phyloP scores from a whole-genome alignment of 108 stramenopile genomes.

The Skeletonema menzelii region DNA sequence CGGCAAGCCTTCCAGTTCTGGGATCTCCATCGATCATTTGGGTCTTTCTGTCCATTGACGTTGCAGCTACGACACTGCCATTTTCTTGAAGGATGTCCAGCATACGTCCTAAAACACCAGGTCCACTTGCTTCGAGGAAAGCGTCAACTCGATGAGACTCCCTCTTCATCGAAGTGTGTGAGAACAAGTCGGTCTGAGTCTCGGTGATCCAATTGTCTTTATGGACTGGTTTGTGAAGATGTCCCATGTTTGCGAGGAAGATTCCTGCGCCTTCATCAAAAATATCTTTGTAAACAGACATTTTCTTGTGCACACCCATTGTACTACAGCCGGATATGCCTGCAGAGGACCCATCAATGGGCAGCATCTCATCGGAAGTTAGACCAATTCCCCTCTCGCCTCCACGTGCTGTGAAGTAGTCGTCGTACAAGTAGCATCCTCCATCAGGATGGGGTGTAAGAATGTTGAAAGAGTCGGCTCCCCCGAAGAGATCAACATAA shows the following conservation, averaged over 20 bases:
- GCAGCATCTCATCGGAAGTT: background rate
- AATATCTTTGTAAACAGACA: conserved; percentile 17
- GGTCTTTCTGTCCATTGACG: conserved; percentile 26
- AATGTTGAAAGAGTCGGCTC: conserved; percentile 43
- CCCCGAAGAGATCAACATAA: conserved; percentile 39
- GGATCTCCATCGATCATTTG: conserved; percentile 42
- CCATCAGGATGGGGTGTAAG: conserved; percentile 28
- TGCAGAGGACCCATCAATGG: conserved; percentile 9
- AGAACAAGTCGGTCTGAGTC: conserved; percentile 35
- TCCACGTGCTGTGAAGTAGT: conserved; percentile 4
- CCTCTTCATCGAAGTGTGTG: conserved; percentile 27
- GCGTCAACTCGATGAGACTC: conserved; percentile 38
- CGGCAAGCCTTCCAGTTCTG: conserved; percentile 23
- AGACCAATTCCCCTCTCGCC: conserved; percentile 14
- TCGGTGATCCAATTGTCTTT: conserved; percentile 40
- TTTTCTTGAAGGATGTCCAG: conserved; percentile 36
- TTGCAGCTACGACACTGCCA: conserved; percentile 31
- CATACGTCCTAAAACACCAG: conserved; percentile 53
- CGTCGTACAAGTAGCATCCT: conserved; percentile 14
- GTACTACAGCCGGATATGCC: background rate
- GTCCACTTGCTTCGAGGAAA: conserved; percentile 22
- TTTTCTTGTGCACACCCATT: conserved; percentile 37
- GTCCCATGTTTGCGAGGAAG: conserved; percentile 30
- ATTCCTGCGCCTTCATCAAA: conserved; percentile 35
- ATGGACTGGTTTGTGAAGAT: conserved; percentile 33